phyloP scores from a whole-genome alignment of 73 alveolate species.

The Tetrahymena thermophila region DNA sequence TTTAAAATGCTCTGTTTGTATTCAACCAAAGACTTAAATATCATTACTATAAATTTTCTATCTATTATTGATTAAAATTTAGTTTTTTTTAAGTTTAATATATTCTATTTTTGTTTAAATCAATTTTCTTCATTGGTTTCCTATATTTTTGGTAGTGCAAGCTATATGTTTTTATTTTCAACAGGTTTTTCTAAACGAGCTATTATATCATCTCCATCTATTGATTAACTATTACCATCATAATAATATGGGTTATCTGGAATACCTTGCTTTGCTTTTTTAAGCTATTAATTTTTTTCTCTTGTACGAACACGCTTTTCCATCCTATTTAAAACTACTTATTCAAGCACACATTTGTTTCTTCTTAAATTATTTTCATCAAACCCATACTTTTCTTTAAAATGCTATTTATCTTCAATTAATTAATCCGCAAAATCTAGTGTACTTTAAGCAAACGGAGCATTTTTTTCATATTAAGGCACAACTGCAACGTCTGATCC shows the following conservation, averaged over 20 bases:
- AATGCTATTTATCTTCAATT: constrained; percentile 15
- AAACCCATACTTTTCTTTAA: constrained; percentile 35
- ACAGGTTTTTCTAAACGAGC: neutral
- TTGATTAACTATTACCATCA: neutral
- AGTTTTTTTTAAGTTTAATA: no score
- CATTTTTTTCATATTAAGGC: constrained; percentile 26
- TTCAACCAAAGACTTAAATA: no score
- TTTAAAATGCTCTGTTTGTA: no score
- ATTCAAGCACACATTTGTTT: constrained; percentile 28
- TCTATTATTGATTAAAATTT: no score
- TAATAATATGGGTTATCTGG: neutral
- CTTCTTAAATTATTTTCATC: constrained; percentile 33
- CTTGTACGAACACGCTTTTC: constrained; percentile 28
- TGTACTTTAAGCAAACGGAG: constrained; percentile 25
- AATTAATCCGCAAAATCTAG: constrained; percentile 30
- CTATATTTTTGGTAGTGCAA: neutral
- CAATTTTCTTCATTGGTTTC: neutral
- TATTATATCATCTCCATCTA: neutral
- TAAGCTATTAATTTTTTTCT: constrained; percentile 22
- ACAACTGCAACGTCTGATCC: neutral
- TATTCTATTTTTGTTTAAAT: neutral
- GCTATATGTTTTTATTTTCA: neutral
- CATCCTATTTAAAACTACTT: constrained; percentile 23
- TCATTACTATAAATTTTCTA: no score
- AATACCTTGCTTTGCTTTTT: constrained; percentile 4